These are phyloP conservation scores for Choanephora cucurbitarum DNA, from an alignment of 371 early-diverging fungal genomes.

Conservation along the genomic window DNA sequence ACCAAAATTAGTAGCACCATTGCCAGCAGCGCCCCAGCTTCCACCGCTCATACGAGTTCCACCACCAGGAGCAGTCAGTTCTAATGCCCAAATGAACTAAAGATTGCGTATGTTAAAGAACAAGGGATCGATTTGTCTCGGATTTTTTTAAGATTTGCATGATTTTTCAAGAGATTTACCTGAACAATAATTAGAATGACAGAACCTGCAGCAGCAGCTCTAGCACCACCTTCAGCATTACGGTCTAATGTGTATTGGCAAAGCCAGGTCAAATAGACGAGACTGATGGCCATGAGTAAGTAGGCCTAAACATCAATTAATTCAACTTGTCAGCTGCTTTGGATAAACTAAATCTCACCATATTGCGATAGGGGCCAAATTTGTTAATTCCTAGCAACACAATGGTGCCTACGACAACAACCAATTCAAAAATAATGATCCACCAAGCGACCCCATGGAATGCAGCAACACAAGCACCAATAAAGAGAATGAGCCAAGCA, in stretches of 20 bases:
- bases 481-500: conserved; percentile 71
- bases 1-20: conserved; percentile 14
- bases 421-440: conserved; percentile 62
- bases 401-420: conserved; percentile 49
- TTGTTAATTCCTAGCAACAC: conserved; percentile 28
- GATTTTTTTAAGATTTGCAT: background rate
- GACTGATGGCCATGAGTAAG: conserved; percentile 57
- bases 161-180: conserved; percentile 28
- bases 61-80: conserved; percentile 69
- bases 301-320: conserved; percentile 39
- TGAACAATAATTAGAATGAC: conserved; percentile 63
- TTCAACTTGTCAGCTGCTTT: background rate
- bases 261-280: conserved; percentile 52
- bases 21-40: conserved; percentile 4
- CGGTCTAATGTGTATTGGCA: conserved; percentile 28
- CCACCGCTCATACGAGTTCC: conserved; percentile 13
- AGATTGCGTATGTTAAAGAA: conserved; percentile 3
- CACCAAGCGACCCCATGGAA: conserved; percentile 54
- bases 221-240: conserved; percentile 20
- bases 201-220: conserved; percentile 59
- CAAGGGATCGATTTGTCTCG: conserved; percentile 4
- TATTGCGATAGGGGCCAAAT: conserved; percentile 28
- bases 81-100: conserved; percentile 71
- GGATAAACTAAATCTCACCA: conserved; percentile 23
- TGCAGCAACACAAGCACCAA: conserved; percentile 60